Conservation (phyloP, 371 early-diverging fungal genomes). For the Rhizomucor pusillus region DNA sequence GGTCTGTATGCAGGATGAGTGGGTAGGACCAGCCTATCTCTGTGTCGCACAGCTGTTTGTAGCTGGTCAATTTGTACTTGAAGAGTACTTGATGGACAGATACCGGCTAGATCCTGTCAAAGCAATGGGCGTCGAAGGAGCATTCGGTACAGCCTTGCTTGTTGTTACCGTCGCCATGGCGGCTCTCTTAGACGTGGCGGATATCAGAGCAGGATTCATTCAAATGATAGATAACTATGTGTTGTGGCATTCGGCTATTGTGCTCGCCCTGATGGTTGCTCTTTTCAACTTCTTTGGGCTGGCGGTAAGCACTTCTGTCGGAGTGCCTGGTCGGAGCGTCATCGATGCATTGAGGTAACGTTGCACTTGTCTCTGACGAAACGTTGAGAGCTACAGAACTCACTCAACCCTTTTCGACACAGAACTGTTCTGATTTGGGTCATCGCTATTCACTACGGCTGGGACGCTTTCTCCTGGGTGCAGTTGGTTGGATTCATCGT, state of each 20-base stretch:
- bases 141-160: constrained; percentile 33
- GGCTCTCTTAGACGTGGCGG: constrained; percentile 20
- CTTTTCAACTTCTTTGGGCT: constrained; percentile 47
- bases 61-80: constrained; percentile 41
- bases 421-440: constrained; percentile 42
- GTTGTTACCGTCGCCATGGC: constrained; percentile 18
- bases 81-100: constrained; percentile 47
- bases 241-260: constrained; percentile 39
- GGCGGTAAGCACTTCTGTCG: constrained; percentile 36
- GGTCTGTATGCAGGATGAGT: constrained; percentile 19
- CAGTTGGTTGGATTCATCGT: constrained; percentile 31
- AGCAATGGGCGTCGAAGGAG: constrained; percentile 49
- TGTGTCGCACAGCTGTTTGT: constrained; percentile 41
- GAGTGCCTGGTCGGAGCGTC: constrained; percentile 40
- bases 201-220: constrained; percentile 24
- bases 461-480: constrained; percentile 41
- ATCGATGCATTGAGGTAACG: constrained; percentile 41
- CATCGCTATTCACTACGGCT: constrained; percentile 41
- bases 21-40: constrained; percentile 31
- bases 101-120: constrained; percentile 38
- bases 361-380: neutral
- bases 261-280: constrained; percentile 39
- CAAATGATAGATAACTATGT: constrained; percentile 19
- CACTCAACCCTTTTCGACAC: constrained; percentile 10
- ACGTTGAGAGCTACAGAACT: no score